Base-by-base conservation (phyloP, 1,284 basidiomycete species). In the Agaricales sp. region DNA sequence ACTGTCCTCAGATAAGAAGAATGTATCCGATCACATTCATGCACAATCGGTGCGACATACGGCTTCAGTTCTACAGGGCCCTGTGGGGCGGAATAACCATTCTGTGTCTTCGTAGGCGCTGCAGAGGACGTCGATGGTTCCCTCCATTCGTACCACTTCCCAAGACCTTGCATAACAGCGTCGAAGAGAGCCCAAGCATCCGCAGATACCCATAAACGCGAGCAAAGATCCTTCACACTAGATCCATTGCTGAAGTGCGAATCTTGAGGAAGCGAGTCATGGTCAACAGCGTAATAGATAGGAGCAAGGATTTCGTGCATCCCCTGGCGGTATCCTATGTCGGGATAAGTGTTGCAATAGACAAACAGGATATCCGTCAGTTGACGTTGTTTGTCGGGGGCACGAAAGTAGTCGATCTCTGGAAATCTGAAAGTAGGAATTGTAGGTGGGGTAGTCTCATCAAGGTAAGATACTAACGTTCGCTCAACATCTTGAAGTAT, bases 291-390 rank as follows among this genome's bases (percentile, higher is more conserved):
- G 59, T 86, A 79, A 56, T 89, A 86, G 24, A 95, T 64, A 0
- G 89, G 86, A 1, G 92, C 93, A 4, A 95, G 75, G 3, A 96
- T 70, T 62, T 97, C 93, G 61, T 97, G 93, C 93, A 97, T 96
- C 45, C 93, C 73, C 74, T 95, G 87, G 24, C 93, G 77, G 61
- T 96, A 96, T 23, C 92, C 91, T 18, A 93, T 79, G 46, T 83
- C 74, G 1, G 86, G 78, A 63, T 92, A 80, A 59, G 79, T 77
- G 37, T 78, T 73, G 16, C 86, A 80, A 59, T 87, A 88, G 18
- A 96, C 67, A 63, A 91, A 94, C 14, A 97, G 71, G 22, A 94
- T 81, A 55, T 91, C 87, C 0, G 87, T 87, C 39, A 96, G 70
- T 59, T 85, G 80, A n/a, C 72, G 69, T 59, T 91, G 88, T 1